Evolutionary conservation across 2,329 filamentous ascomycete species (phyloP), one percentile per base, ranked within the genome.

Genomic region (Phialophora verrucosa): DNA sequence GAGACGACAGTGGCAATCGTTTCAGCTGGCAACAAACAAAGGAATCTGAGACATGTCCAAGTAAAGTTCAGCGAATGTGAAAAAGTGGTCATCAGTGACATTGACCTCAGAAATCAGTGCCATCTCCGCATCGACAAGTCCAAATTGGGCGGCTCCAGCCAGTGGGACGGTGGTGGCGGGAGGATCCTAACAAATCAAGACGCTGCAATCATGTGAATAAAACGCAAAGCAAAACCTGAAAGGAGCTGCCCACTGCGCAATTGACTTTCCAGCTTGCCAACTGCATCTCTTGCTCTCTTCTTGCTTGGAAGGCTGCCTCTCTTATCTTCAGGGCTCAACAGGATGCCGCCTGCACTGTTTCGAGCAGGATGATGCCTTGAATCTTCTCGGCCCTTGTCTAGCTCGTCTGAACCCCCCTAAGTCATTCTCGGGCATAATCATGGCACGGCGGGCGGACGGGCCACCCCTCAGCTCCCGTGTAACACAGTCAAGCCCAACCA

Each of bases 21-120:
- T 50, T 59, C 57, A 59, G 57, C 57, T 59, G 25, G 42, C 49
- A 17, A 25, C 11, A n/a, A 50, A 51, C 25, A 20, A 29, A 25
- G 29, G 35, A 59, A 58, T 66, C 42, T 62, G 57, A 67, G 57
- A 64, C 65, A 64, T 51, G 38, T 64, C 61, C 42, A 58, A 32
- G 56, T 20, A 53, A 59, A 17, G 12, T 23, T 50, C 47, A 8
- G 44, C 20, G 47, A 14, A 4, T 2, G 20, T 29, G 20, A 12
- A 3, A 1, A 2, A 2, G 31, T 32, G 31, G 10, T 10, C 10
- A 11, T 7, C 32, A 12, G 38, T 44, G 38, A 44, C 38, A n/a
- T 4, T 44, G 38, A 44, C 38, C 38, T 44, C 17, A 44, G 14
- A 44, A 44, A 44, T 10, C 38, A 44, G 38, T 44, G 38, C n/a